phyloP scores from a whole-genome alignment of 805 yeast genomes.

The Suhomyces prunicola region DNA sequence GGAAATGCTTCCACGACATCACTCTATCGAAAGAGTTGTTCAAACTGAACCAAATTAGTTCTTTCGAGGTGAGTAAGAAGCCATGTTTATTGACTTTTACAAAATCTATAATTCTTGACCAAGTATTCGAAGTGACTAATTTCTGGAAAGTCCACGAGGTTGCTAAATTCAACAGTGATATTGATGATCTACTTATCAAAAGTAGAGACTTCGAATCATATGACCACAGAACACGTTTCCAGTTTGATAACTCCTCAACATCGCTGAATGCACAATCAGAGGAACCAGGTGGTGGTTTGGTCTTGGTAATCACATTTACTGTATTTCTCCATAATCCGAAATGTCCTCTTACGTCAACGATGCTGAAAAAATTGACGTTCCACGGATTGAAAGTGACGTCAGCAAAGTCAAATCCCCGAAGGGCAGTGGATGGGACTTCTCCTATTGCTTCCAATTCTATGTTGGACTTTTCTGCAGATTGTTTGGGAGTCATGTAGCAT shows the following conservation, averaged over 20 bases:
- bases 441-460: conserved; percentile 12
- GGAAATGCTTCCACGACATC: conserved; percentile 71
- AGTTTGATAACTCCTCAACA: conserved; percentile 51
- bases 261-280: conserved; percentile 26
- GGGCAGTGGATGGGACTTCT: conserved; percentile 16
- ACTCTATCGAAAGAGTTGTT: conserved; percentile 38
- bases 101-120: conserved; percentile 52
- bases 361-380: conserved; percentile 34
- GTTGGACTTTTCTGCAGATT: background rate
- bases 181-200: conserved; percentile 43
- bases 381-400: conserved; percentile 47
- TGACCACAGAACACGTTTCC: conserved; percentile 53
- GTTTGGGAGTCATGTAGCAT: conserved; percentile 9
- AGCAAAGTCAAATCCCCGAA: conserved; percentile 37
- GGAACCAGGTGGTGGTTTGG: background rate
- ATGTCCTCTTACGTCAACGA: conserved; percentile 53
- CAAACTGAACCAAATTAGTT: conserved; percentile 52
- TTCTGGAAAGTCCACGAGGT: conserved; percentile 23
- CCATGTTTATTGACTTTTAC: conserved; percentile 29
- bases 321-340: conserved; percentile 40
- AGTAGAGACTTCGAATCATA: conserved; percentile 20
- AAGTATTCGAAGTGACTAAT: conserved; percentile 48
- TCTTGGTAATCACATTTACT: background rate
- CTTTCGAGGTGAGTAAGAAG: conserved; percentile 64
- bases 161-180: conserved; percentile 27